Percentiles rank a stretch among this genome's conserved stretches.
Conservation (phyloP, 2,329 filamentous ascomycete genomes). For the Cladosporium velox region DNA sequence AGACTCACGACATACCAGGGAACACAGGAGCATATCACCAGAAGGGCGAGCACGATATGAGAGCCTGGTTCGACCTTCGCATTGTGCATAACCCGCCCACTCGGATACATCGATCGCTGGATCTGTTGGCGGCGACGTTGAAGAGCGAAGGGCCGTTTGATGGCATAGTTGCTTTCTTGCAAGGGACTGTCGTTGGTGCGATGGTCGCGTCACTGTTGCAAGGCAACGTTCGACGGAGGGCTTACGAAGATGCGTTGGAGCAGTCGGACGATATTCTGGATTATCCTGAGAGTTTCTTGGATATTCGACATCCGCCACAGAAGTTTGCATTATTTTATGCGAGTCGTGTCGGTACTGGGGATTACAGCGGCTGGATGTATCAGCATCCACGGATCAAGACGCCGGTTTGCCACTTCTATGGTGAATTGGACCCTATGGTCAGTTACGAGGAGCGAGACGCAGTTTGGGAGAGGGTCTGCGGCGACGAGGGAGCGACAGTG, state of each 20-base stretch:
- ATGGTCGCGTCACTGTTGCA: conserved; percentile 1
- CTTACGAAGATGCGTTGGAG: neutral
- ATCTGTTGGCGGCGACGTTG: neutral
- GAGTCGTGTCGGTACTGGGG: neutral
- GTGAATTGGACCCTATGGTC: conserved; percentile 7
- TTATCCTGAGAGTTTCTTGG: neutral
- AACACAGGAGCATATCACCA: neutral
- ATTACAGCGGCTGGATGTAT: neutral
- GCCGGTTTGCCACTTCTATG: conserved; percentile 1
- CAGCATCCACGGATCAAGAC: neutral
- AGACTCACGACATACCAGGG: neutral
- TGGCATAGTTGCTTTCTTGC: neutral
- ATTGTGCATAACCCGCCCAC: neutral
- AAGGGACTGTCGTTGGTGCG: conserved; percentile 3
- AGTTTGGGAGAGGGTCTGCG: neutral
- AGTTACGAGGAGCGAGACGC: neutral
- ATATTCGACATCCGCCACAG: neutral
- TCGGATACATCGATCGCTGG: neutral
- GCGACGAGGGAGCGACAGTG: neutral
- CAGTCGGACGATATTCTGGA: neutral
- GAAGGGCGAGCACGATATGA: neutral
- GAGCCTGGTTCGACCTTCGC: conserved; percentile 3
- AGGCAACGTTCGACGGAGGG: neutral
- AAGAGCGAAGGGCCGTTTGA: neutral
- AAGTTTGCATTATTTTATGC: conserved; percentile 6